Evolutionary conservation across 2,329 filamentous ascomycete species (phyloP), one percentile per base, ranked within the genome.

Genomic region (Botrytis fabae): DNA sequence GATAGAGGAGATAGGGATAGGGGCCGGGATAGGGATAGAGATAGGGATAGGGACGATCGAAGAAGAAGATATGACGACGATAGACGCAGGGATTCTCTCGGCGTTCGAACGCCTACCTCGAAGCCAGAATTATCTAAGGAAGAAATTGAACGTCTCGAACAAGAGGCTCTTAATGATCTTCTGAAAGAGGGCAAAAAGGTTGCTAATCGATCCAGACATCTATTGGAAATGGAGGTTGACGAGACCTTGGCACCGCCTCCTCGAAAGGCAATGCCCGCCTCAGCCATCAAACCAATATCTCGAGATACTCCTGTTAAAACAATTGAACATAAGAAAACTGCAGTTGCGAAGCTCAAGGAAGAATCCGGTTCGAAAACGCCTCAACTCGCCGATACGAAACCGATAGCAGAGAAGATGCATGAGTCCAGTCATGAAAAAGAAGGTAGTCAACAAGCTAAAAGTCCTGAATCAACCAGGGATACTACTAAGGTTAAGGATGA

Each of bases 101-200:
- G 75, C 28, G 32, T 66, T 28, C 73, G 72, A 57, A 72, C 72
- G 10, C 61, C 71, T 18, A 71, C 73, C 46, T 64, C 75, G 40
- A 77, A 79, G 61, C 60, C 74, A 25, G 77, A 80, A 69, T 74
- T 81, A 48, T 79, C 80, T 1, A 78, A 80, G 59, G 80, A 81
- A 68, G 80, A 81, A 40, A 77, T 77, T 32, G 79, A 81, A 66
- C 75, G 78, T 38, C 72, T 81, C 25, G 80, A 81, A 69, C 77
- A 80, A 68, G 80, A 81, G 75, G 80, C 80, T 62, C 73, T 82
- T 20, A 77, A 79, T 66, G 77, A 80, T 75, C 77, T 82, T 32
- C 62, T 81, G n/a, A 80, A 80, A 35, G 80, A 81, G 74, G 76
- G 80, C 32, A 79, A 80, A 51, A 75, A 75, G 40, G 74, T 78